Evolutionary conservation across 345 rosid species (phyloP).

Genomic region (Gossypium bickii): DNA sequence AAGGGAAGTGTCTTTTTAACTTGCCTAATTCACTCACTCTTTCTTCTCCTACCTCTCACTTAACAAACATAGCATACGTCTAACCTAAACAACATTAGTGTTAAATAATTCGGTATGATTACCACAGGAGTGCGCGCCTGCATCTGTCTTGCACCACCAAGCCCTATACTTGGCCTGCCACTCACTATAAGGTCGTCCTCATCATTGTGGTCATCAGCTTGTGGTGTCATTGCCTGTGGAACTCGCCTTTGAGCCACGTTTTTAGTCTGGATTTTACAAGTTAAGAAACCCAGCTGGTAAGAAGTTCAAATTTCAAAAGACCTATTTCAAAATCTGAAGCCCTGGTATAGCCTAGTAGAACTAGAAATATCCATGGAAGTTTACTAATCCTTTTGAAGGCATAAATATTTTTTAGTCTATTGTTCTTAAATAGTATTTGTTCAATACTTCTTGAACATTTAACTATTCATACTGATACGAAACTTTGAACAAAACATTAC

Average conservation of each 20-base stretch:
- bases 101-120: slow-evolving; percentile 10
- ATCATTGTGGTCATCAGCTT: slow-evolving; percentile 32
- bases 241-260: slow-evolving; percentile 29
- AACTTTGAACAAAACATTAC: slow-evolving; percentile 24
- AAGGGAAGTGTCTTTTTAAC: neutral
- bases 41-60: neutral
- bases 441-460: neutral
- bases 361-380: neutral
- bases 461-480: neutral
- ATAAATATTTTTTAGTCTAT: neutral
- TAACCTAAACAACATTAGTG: neutral
- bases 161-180: slow-evolving; percentile 42
- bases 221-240: slow-evolving; percentile 22
- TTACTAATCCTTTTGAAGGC: neutral
- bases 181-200: slow-evolving; percentile 31
- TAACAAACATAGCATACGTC: neutral
- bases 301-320: neutral
- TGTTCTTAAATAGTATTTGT: neutral
- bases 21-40: neutral
- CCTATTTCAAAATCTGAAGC: too few species aligned
- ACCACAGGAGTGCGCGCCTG: slow-evolving; percentile 46
- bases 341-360: neutral
- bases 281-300: neutral
- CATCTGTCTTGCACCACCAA: slow-evolving; percentile 46
- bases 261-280: slow-evolving; percentile 35